Conservation (phyloP, 768 basidiomycete genomes). For the Trametes punicea region DNA sequence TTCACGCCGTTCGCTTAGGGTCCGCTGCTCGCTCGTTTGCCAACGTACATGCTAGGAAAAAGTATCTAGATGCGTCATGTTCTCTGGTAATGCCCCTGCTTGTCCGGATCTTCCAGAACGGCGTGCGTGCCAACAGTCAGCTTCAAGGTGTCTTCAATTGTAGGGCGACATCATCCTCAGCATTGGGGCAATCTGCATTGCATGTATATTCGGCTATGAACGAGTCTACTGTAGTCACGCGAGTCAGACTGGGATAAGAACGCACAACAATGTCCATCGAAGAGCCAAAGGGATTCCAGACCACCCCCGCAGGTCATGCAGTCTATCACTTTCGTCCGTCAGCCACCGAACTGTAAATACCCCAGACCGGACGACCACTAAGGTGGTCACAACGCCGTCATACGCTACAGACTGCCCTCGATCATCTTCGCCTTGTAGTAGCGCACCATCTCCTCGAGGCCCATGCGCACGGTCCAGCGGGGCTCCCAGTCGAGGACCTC, state of each 20-base stretch:
- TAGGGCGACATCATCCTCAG: too few relatives aligned
- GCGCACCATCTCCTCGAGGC: conserved; percentile 90
- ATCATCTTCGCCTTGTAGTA: conserved; percentile 91
- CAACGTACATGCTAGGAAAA: background rate
- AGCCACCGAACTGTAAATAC: too few relatives aligned
- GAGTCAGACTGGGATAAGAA: background rate
- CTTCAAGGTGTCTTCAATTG: too few relatives aligned
- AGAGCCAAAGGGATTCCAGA: background rate
- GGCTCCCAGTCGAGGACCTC: conserved; percentile 86
- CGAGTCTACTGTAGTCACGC: conserved; percentile 2
- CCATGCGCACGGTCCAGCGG: conserved; percentile 89
- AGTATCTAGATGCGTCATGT: too few relatives aligned
- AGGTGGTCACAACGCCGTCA: too few relatives aligned
- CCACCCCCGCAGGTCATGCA: background rate
- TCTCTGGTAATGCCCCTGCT: too few relatives aligned
- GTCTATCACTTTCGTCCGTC: background rate
- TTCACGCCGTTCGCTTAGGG: too few relatives aligned
- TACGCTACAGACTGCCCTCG: conserved; percentile 67
- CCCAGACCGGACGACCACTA: too few relatives aligned
- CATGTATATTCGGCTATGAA: background rate
- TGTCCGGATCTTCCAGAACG: too few relatives aligned
- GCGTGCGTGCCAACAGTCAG: too few relatives aligned
- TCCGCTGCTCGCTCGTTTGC: background rate
- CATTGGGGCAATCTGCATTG: background rate
- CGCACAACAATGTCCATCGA: conserved; percentile 2